A percentile compares a stretch with the other conserved stretches of the same genome.
Evolutionary conservation across 768 basidiomycete species (phyloP).

Genomic region (Pleurotus tuoliensis): DNA sequence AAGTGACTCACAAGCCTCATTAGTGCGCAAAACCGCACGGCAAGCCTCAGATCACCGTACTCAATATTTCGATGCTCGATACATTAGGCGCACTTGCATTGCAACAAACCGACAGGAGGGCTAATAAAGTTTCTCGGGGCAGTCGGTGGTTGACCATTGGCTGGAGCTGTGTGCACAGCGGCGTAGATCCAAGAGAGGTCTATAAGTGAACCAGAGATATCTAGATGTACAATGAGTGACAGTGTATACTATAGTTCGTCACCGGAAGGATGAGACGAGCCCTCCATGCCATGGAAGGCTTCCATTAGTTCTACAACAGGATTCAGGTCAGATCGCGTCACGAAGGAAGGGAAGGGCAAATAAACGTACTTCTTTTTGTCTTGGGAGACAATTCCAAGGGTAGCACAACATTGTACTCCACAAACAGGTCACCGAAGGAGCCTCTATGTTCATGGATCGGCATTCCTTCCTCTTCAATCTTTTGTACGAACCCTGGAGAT

Average conservation of each 20-base stretch:
- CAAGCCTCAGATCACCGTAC: too few species aligned
- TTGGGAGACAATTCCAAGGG: conserved; percentile 68
- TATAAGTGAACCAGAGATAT: neutral
- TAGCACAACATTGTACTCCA: conserved; percentile 92
- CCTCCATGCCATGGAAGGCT: conserved; percentile 41
- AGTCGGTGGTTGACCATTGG: too few species aligned
- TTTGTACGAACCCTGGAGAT: conserved; percentile 75
- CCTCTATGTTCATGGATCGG: conserved; percentile 55
- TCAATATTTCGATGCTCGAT: too few species aligned
- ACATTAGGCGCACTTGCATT: too few species aligned
- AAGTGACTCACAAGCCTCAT: too few species aligned
- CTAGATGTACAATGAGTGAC: conserved; percentile 18
- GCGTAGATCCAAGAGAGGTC: too few species aligned
- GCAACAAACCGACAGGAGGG: too few species aligned
- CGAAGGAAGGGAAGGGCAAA: neutral
- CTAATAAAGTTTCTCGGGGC: too few species aligned
- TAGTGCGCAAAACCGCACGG: too few species aligned
- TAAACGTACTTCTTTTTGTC: conserved; percentile 68
- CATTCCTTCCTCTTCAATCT: conserved; percentile 88
- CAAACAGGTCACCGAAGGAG: conserved; percentile 76
- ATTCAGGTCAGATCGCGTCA: neutral
- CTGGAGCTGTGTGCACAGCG: too few species aligned
- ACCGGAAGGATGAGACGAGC: conserved; percentile 21
- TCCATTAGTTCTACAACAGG: conserved; percentile 46
- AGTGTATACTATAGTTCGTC: conserved; percentile 38